Base-by-base conservation (phyloP, 177 flowering plant species). In the Vitis hybrid region DNA sequence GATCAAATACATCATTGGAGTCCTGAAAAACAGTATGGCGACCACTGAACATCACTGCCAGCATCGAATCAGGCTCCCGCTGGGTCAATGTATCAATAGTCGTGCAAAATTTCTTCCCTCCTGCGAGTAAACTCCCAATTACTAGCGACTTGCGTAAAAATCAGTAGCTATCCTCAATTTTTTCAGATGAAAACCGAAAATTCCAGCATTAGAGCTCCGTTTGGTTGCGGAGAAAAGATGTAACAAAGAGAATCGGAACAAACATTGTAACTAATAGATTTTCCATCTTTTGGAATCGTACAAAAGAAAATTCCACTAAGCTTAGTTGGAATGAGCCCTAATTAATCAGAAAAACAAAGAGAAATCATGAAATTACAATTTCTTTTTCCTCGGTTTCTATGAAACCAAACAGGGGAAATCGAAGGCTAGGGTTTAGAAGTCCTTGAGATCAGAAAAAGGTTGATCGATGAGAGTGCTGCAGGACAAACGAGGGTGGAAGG, bases 21-120 rank as follows among this genome's bases (percentile, higher is more conserved):
- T 90, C 90, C 48, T 80, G 76, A 64, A 67, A 72, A 58, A 93
- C 51, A 1, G 86, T 82, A 79, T 94, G 97, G 11, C 97, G 90
- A 18, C 97, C 98, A 76, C 98, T 94, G 79, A 94, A 94, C 98
- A 91, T 94, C 0, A 94, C 98, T 21, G 97, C 93, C 56, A 94
- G 94, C 97, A 94, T 94, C 8, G 97, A 94, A 57, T 93, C 90
- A 30, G 98, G 97, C 76, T 94, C 98, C 0, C 98, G 86, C 32
- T 81, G 94, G 49, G 97, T 91, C 74, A 94, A 67, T 2, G 98
- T 93, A 74, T 84, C 95, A 9, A 85, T 54, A 1, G 97, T 93
- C 8, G 98, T 93, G 56, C 89, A 90, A 66, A 88, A 94, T 67
- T 88, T 94, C 88, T 87, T 91, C 55, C 98, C 98, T 41, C 98